phyloP scores from a whole-genome alignment of 148 eudicot genomes.

The Rhododendron ferrugineum region DNA sequence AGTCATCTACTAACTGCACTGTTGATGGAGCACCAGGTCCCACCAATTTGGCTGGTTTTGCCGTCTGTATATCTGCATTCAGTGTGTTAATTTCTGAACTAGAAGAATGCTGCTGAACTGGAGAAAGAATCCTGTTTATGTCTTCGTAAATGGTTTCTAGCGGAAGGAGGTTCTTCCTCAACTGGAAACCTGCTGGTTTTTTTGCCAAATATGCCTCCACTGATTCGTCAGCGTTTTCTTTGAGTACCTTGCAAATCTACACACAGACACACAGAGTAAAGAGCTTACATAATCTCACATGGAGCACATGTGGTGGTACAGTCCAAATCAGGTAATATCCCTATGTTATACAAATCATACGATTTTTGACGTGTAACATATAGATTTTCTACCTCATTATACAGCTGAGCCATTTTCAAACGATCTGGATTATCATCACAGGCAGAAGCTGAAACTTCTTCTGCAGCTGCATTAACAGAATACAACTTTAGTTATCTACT shows the following conservation, averaged over 20 bases:
- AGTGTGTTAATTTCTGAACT: neutral
- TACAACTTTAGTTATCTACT: neutral
- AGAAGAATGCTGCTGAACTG: constrained; percentile 8
- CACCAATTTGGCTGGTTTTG: neutral
- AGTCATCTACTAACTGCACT: constrained; percentile 1
- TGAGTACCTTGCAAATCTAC: constrained; percentile 56
- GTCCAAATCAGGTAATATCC: neutral
- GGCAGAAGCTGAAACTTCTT: constrained; percentile 39
- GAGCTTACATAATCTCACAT: neutral
- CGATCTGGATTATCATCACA: constrained; percentile 46
- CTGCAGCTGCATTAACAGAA: constrained; percentile 40
- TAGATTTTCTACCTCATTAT: constrained; percentile 51
- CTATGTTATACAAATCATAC: neutral
- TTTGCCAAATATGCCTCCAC: constrained; percentile 29
- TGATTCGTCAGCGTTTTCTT: constrained; percentile 33
- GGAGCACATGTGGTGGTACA: neutral
- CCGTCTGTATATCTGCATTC: constrained; percentile 6
- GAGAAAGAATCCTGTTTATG: constrained; percentile 32
- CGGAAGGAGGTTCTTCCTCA: constrained; percentile 38
- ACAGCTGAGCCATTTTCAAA: constrained; percentile 44
- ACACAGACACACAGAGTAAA: constrained; percentile 7
- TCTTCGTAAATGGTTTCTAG: constrained; percentile 34
- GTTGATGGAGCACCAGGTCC: neutral
- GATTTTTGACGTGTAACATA: neutral
- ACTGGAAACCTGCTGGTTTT: constrained; percentile 28